Base-by-base conservation (phyloP, 2,329 filamentous ascomycete species). In the Trichoderma lentiforme region DNA sequence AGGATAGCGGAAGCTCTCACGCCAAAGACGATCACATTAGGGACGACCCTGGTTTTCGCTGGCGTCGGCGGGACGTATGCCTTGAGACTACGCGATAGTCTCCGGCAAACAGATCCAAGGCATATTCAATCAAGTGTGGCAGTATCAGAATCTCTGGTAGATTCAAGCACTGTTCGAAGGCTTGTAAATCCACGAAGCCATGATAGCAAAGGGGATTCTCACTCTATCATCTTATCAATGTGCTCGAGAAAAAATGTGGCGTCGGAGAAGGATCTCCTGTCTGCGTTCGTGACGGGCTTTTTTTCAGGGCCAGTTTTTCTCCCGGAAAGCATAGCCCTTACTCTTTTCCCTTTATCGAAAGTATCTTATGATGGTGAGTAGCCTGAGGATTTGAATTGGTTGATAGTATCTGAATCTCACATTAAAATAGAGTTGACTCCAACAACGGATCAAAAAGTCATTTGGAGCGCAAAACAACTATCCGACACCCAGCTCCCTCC, bases 281-380 rank as follows among this genome's bases (percentile, higher is more conserved):
- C 24, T n/a, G 24, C 53, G 9, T 58, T 68, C 28, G 26, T 68
- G 26, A 43, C 36, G 1, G 65, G 65, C 4, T 68, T 68, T 12
- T 68, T 68, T 18, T 57, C 65, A 12, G 65, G 65, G n/a, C 65
- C 65, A 21, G 26, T 68, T 47, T 68, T 68, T 21, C 51, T 47
- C n/a, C 65, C 65, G 15, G 65, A 68, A 18, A 58, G 65, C 9
- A 47, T 58, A 6, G 53, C 18, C 5, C 65, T 68, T 14, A 28
- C 57, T 60, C 18, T 60, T 14, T 60, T 60, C 28, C 32, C 15
- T 21, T 12, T 60, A 12, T n/a, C 30, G 18, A 60, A 60, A 34
- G 57, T 60, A 8, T 60, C 57, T 21, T 60, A 60, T 60, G n/a
- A 32, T 11, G 15, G 57, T 60, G 18, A 21, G 57, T 32, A 8